Evolutionary conservation across 192 early-diverging fungal genomes (phyloP), one percentile per base, ranked within the genome.

Genomic region (Coemansia sp.): DNA sequence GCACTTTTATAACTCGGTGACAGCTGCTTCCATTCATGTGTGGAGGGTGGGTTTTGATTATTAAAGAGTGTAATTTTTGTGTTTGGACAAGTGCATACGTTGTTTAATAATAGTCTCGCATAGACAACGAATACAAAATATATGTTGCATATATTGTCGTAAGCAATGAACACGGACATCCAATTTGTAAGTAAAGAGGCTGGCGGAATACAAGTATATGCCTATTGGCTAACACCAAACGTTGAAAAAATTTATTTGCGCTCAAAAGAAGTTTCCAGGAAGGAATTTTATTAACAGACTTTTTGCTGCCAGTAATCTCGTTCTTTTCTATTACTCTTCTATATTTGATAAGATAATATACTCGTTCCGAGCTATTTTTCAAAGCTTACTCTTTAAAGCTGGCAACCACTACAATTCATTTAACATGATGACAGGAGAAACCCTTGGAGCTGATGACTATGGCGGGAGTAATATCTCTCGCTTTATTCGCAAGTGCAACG

Each of bases 401-500:
- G 41, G 14, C 41, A 16, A 16, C 13, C 41, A 5, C 41, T 32
- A 32, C 32, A 3, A 19, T 16, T 24, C 3, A 12, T 8, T 19
- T 11, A 3, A 57, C 55, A 12, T 3, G 14, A 7, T 27, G 23
- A 16, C 59, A 13, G 12, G 45, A 26, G 52, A 59, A 8, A 54
- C 6, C 23, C 37, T 61, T 27, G 52, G 41, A 18, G 54, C 73
- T 8, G 68, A 66, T 38, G 61, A 60, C 56, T 55, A 66, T 47
- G 66, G 69, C 32, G 63, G 66, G 23, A 69, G 53, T 60, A 62
- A 26, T 8, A 32, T 73, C 9, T 54, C 64, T 20, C 75, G 75
- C 18, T 3, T 69, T 24, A 20, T 78, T 14, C 54, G 60, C 54
- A 62, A 41, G 57, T 73, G 66, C 70, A 78, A 78, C 41, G 64